Conservation (phyloP, 192 early-diverging fungal genomes). For the Chytriomyces sp. region DNA sequence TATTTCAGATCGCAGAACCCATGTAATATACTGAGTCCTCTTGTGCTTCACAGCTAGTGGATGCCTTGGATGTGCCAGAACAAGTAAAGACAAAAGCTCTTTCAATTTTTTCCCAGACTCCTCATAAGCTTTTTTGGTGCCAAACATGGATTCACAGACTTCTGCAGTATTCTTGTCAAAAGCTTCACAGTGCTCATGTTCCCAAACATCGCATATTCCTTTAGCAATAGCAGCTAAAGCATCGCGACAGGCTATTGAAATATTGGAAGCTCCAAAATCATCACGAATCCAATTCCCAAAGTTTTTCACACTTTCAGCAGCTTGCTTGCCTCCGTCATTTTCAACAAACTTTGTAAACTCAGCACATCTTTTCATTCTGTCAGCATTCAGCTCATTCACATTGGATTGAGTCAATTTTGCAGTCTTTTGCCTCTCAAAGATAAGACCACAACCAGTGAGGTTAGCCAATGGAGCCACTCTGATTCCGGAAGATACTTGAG, state of each 20-base stretch:
- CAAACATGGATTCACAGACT: constrained; percentile 4
- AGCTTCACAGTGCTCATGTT: constrained; percentile 7
- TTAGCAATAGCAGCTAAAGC: constrained; percentile 15
- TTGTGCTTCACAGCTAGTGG: background rate
- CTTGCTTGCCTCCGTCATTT: constrained; percentile 5
- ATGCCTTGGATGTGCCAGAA: background rate
- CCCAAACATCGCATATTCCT: background rate
- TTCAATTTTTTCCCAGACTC: background rate
- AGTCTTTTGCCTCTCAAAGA: constrained; percentile 8
- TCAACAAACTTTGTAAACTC: background rate
- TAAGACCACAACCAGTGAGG: constrained; percentile 10
- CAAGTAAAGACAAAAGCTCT: background rate
- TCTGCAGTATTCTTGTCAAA: background rate
- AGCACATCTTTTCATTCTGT: background rate
- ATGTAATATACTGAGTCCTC: background rate
- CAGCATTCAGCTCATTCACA: background rate
- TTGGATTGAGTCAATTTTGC: background rate
- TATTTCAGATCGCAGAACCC: background rate
- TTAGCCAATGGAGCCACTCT: constrained; percentile 9
- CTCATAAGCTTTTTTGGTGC: background rate
- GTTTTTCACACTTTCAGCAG: background rate
- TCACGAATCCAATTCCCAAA: background rate
- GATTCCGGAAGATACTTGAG: background rate
- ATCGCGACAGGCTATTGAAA: constrained; percentile 5
- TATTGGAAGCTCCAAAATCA: constrained; percentile 11